phyloP scores from a whole-genome alignment of 495 filamentous ascomycete genomes.

The Talaromyces ruber region DNA sequence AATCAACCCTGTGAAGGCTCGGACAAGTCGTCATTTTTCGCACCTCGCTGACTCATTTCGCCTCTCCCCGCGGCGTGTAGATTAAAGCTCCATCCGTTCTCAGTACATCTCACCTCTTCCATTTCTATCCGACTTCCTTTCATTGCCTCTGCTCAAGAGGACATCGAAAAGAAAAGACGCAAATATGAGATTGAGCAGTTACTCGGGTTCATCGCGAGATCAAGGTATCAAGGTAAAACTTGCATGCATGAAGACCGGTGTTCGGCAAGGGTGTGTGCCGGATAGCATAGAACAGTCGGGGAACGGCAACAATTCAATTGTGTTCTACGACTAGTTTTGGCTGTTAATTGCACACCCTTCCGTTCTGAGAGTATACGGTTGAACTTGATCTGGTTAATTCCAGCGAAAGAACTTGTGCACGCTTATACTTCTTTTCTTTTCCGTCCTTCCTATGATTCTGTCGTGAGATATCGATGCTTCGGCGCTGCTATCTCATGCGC shows the following conservation, averaged over 20 bases:
- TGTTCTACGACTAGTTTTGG: not conserved
- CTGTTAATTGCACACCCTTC: slow-evolving; percentile 10
- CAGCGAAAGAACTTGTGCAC: slow-evolving; percentile 54
- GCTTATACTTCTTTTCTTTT: slow-evolving; percentile 14
- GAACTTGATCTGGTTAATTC: slow-evolving; percentile 56
- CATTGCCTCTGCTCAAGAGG: slow-evolving; percentile 12
- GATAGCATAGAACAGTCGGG: not conserved
- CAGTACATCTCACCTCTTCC: not conserved
- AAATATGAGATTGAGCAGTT: slow-evolving; percentile 1
- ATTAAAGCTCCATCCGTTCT: not conserved
- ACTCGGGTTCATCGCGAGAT: slow-evolving; percentile 31
- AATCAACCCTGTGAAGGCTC: not conserved
- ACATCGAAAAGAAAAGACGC: slow-evolving; percentile 37
- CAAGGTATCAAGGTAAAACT: slow-evolving; percentile 39
- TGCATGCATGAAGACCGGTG: slow-evolving; percentile 43
- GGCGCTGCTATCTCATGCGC: not conserved
- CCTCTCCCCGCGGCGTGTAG: not conserved
- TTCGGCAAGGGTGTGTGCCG: slow-evolving; percentile 18
- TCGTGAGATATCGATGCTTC: not conserved
- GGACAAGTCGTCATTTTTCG: not conserved
- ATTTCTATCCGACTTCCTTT: slow-evolving; percentile 10
- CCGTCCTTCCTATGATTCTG: not conserved
- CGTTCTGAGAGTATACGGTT: slow-evolving; percentile 55
- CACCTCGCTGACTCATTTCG: not conserved
- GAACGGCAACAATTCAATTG: not conserved